phyloP scores from a whole-genome alignment of 78 protist species.

The Dictyostelium discoideum region DNA sequence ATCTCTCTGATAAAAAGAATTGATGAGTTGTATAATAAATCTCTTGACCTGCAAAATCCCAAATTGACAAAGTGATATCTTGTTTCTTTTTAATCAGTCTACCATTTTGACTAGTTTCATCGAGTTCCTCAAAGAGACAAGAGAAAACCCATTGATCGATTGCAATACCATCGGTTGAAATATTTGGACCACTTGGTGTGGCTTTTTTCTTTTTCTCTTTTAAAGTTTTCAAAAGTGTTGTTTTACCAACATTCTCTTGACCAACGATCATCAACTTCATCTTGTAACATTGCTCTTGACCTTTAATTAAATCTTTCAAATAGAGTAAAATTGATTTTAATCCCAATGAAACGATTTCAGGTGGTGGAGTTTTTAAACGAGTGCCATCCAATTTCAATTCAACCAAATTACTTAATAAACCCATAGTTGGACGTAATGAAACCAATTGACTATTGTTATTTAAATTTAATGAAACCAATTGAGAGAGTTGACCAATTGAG shows the following conservation, averaged over 20 bases:
- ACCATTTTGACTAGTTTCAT: constrained; percentile 22
- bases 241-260: constrained; percentile 77
- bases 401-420: constrained; percentile 4
- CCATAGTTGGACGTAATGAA: constrained; percentile 72
- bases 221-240: constrained; percentile 56
- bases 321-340: constrained; percentile 39
- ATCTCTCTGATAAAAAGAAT: constrained; percentile 73
- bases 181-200: constrained; percentile 37
- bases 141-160: constrained; percentile 77
- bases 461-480: constrained; percentile 28
- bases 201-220: constrained; percentile 47
- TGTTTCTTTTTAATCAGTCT: constrained; percentile 61
- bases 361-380: constrained; percentile 78
- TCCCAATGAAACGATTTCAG: constrained; percentile 61
- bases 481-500: constrained; percentile 39
- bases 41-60: constrained; percentile 85
- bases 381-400: constrained; percentile 46
- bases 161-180: constrained; percentile 78
- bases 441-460: constrained; percentile 30
- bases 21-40: constrained; percentile 84
- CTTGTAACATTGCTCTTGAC: constrained; percentile 78
- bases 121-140: constrained; percentile 19
- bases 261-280: constrained; percentile 73
- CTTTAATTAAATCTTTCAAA: constrained; percentile 68
- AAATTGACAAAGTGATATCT: constrained; percentile 42